Conservation (phyloP, 164 flowering plant species). For the Cinnamomum micranthum region DNA sequence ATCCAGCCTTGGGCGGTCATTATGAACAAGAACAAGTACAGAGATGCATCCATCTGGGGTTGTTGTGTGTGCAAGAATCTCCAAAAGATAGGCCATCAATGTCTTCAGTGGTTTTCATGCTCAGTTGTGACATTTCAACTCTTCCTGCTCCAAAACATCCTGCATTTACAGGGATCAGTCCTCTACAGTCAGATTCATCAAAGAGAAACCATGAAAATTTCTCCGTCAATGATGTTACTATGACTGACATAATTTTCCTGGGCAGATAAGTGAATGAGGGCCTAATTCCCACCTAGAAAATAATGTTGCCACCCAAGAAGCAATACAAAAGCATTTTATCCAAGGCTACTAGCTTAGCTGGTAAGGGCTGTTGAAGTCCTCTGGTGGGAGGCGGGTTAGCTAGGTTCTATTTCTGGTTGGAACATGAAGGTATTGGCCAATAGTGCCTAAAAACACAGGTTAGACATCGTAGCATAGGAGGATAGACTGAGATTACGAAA, state of each 20-base stretch:
- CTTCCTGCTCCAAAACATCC: conserved; percentile 5
- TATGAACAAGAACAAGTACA: neutral
- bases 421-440: too few species aligned
- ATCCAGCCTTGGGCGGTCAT: neutral
- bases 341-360: too few species aligned
- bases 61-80: conserved; percentile 14
- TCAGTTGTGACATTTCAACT: conserved; percentile 4
- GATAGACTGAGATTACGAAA: too few species aligned
- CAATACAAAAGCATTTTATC: too few species aligned
- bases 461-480: too few species aligned
- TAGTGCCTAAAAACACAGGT: too few species aligned
- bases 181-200: neutral
- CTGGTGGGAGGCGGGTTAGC: too few species aligned
- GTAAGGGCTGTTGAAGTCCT: too few species aligned
- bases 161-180: neutral
- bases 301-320: too few species aligned
- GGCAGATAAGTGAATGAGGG: neutral
- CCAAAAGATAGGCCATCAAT: conserved; percentile 13
- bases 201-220: neutral
- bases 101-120: conserved; percentile 9
- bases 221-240: neutral
- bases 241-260: neutral
- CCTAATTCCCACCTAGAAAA: too few species aligned
- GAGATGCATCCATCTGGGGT: conserved; percentile 14
- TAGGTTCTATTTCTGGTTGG: too few species aligned